Conservation (phyloP, 2,329 filamentous ascomycete species). For the Scedosporium dehoogii region DNA sequence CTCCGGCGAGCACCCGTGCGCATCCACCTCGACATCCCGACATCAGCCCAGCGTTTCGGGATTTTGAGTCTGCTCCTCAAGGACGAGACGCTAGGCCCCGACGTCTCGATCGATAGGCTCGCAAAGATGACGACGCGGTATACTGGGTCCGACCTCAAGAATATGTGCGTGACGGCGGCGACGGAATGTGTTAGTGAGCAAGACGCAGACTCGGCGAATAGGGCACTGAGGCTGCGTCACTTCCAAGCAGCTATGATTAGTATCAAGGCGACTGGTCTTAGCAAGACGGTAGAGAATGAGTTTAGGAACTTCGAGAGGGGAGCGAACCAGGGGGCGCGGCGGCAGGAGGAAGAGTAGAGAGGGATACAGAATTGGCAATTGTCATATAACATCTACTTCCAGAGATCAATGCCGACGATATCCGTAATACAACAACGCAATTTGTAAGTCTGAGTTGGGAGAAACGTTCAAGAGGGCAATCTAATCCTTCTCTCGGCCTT, state of each 20-base stretch:
- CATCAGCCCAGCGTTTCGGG: slow-evolving; percentile 91
- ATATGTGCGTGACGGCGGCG: slow-evolving; percentile 90
- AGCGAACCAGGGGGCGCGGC: background rate
- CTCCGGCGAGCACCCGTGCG: slow-evolving; percentile 70
- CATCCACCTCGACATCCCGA: slow-evolving; percentile 96
- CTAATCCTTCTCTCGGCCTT: no score
- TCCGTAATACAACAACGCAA: no score
- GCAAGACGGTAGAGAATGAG: background rate
- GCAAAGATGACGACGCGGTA: slow-evolving; percentile 99
- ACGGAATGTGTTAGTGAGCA: background rate
- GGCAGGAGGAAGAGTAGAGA: background rate
- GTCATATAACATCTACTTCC: no score
- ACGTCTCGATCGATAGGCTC: slow-evolving; percentile 96
- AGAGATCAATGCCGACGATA: no score
- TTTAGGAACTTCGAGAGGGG: background rate
- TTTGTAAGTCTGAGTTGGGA: no score
- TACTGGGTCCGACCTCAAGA: slow-evolving; percentile 94
- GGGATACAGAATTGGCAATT: background rate
- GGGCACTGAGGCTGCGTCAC: background rate
- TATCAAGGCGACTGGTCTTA: background rate
- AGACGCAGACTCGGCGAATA: background rate
- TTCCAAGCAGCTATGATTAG: background rate
- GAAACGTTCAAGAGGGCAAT: no score
- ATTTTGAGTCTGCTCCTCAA: slow-evolving; percentile 95
- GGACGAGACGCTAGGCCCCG: slow-evolving; percentile 96